Base-by-base conservation (phyloP, 768 basidiomycete species). In the Termitomyces bulborhizus region DNA sequence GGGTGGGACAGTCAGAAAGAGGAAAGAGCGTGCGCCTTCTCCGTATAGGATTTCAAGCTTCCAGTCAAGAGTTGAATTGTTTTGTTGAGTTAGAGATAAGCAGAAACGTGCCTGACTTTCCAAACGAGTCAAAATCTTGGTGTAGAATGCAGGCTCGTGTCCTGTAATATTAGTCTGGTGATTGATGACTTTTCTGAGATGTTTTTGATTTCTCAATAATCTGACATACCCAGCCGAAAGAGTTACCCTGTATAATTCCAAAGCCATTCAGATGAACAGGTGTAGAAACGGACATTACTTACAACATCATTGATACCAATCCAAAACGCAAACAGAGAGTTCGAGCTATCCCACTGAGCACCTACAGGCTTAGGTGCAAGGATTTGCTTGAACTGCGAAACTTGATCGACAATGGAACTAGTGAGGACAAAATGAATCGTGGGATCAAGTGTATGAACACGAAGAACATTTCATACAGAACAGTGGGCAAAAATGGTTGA, bases 291-390 rank as follows among this genome's bases (percentile, higher is more conserved):
- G 12, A 1, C 5, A 6, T 4, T n/a, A 69, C 76, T 67, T 52
- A 80, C 80, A 42, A 83, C 73, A 51, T 84, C 84, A 57, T 86
- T 85, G 55, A 85, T 85, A 2, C 84, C 84, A 50, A 86, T 82
- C 83, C 83, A 86, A 43, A 85, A 60, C 3, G 78, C 77, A 65
- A 86, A 85, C 4, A 85, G 66, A 32, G 79, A 70, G 59, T 85
- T 78, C 2, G 69, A 66, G 60, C 77, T 75, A 39, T 73, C 64
- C 85, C 83, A 86, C 9, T 70, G 62, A 1, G 79, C 77, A 7
- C 66, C 73, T 6, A 61, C 56, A 0, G 81, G 80, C 58, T 76
- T 78, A 2, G 69, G 60, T 3, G 75, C 75, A 0, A 76, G 68
- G 42, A 75, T 65, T 12, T 62, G 36, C 45, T 79, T 74, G 69